Percentiles rank a stretch among this genome's conserved stretches.
Evolutionary conservation across 2,329 filamentous ascomycete genomes (phyloP).

Genomic region (Xylariaceae sp.): DNA sequence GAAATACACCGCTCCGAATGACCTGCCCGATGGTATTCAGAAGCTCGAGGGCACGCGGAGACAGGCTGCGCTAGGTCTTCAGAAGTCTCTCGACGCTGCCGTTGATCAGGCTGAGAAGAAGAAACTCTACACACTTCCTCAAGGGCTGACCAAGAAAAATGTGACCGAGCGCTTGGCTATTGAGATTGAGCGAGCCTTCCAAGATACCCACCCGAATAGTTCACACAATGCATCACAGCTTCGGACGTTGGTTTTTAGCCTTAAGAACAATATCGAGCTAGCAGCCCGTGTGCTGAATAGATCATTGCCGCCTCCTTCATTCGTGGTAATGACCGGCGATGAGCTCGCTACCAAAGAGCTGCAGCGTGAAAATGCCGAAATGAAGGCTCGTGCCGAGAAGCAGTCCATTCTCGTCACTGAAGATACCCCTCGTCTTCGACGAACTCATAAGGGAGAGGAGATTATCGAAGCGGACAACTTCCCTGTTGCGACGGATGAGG

Average conservation of each 20-base stretch:
- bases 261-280: constrained; percentile 85
- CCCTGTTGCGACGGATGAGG: constrained; percentile 40
- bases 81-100: constrained; percentile 68
- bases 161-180: constrained; percentile 73
- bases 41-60: constrained; percentile 67
- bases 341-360: constrained; percentile 92
- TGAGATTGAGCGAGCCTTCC: constrained; percentile 75
- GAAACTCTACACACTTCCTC: constrained; percentile 63
- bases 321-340: constrained; percentile 86
- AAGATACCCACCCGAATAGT: constrained; percentile 56
- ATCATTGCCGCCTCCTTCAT: constrained; percentile 69
- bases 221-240: constrained; percentile 65
- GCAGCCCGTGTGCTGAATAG: constrained; percentile 74
- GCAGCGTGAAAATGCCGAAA: constrained; percentile 74
- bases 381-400: constrained; percentile 78
- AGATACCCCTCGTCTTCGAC: constrained; percentile 75
- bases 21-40: constrained; percentile 53
- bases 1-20: constrained; percentile 53
- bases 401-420: constrained; percentile 82
- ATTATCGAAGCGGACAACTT: constrained; percentile 75
- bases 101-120: constrained; percentile 70
- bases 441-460: constrained; percentile 95
- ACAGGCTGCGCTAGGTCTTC: constrained; percentile 69
- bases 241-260: constrained; percentile 78
- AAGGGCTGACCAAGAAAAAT: constrained; percentile 64